Conservation (phyloP, 345 rosid species). For the Mangifera indica region DNA sequence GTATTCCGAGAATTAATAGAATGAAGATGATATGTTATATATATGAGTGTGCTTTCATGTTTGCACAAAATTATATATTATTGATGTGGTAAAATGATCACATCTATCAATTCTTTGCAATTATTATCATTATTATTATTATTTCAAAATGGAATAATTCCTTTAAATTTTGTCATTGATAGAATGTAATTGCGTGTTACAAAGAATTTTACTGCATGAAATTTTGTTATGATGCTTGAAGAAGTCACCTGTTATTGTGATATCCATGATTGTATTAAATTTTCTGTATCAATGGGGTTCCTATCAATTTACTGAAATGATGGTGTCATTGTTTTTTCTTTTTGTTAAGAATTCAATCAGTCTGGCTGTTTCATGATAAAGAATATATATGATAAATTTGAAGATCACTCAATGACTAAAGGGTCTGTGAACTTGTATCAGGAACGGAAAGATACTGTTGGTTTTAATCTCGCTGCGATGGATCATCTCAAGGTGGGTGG, state of each 20-base stretch:
- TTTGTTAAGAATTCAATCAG: neutral
- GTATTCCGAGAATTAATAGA: too few species aligned
- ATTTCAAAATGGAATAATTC: too few species aligned
- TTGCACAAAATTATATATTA: neutral
- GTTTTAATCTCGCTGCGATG: slow-evolving; percentile 94
- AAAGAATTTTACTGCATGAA: neutral
- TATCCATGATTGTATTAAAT: neutral
- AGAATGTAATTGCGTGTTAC: neutral
- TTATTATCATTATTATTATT: too few species aligned
- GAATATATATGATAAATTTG: neutral
- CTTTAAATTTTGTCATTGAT: neutral
- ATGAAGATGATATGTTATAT: too few species aligned
- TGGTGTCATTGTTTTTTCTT: neutral
- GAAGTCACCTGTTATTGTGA: neutral
- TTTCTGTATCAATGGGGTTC: neutral
- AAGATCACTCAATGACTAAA: slow-evolving; percentile 4
- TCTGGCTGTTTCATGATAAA: neutral
- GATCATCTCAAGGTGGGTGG: slow-evolving; percentile 79
- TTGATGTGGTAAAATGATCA: neutral
- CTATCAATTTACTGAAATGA: neutral
- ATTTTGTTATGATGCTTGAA: neutral
- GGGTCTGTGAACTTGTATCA: slow-evolving; percentile 28
- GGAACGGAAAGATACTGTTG: slow-evolving; percentile 86
- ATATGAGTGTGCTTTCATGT: neutral
- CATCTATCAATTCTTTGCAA: neutral